Evolutionary conservation across 2,329 filamentous ascomycete species (phyloP).

Genomic region (Curvularia spicifera): DNA sequence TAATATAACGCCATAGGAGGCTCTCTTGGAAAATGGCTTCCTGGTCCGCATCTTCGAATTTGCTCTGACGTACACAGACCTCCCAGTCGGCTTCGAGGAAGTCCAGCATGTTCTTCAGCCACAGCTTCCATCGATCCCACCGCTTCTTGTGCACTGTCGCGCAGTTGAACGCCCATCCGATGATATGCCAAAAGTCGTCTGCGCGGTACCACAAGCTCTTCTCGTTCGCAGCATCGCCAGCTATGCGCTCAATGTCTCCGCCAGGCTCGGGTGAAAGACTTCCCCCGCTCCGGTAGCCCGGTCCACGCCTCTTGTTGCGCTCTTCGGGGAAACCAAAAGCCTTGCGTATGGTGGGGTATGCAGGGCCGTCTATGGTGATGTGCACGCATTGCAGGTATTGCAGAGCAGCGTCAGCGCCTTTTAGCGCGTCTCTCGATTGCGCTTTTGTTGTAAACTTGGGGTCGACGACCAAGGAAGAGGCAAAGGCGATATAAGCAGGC

Average conservation of each 20-base stretch:
- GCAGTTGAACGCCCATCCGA: conserved; percentile 95
- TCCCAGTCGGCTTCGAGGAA: conserved; percentile 75
- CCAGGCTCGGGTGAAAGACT: conserved; percentile 42
- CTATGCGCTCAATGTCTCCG: conserved; percentile 48
- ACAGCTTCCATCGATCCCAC: conserved; percentile 82
- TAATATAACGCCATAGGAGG: conserved; percentile 65
- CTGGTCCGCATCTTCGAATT: conserved; percentile 20
- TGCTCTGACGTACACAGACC: conserved; percentile 55
- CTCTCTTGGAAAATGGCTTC: conserved; percentile 56
- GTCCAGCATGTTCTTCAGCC: conserved; percentile 81
- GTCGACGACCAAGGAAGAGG: conserved; percentile 83
- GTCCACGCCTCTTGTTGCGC: conserved; percentile 32
- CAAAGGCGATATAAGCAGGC: conserved; percentile 74
- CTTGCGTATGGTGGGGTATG: conserved; percentile 66
- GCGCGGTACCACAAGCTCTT: conserved; percentile 76
- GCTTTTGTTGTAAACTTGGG: conserved; percentile 78
- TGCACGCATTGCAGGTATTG: conserved; percentile 73
- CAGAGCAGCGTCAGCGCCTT: conserved; percentile 71
- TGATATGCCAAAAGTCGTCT: conserved; percentile 85
- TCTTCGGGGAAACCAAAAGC: conserved; percentile 71
- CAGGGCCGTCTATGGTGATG: conserved; percentile 69
- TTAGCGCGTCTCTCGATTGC: conserved; percentile 63
- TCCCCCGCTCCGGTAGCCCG: conserved; percentile 25
- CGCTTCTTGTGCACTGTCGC: conserved; percentile 73
- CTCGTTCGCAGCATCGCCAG: conserved; percentile 62